These are phyloP conservation scores for Solanum peruvianum DNA, from an alignment of 257 asterid species.

Conservation along the genomic window DNA sequence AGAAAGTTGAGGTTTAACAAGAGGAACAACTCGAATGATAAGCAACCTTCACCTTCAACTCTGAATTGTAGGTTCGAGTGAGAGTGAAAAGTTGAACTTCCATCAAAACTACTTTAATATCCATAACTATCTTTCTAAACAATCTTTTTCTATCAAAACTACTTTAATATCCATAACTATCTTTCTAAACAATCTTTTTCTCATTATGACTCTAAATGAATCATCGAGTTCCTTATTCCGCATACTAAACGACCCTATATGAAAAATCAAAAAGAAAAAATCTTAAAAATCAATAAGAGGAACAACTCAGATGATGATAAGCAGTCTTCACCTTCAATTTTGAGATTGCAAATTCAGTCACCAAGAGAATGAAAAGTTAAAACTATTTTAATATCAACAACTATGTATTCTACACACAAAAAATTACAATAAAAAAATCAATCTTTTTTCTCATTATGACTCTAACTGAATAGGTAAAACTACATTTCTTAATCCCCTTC, in stretches of 20 bases:
- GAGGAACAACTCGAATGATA: neutral
- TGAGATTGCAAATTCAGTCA: neutral
- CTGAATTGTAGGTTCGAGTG: neutral
- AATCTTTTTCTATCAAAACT: neutral
- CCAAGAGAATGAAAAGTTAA: neutral
- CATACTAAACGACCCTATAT: neutral
- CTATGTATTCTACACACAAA: neutral
- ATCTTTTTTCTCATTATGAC: neutral
- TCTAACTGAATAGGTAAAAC: constrained; percentile 49
- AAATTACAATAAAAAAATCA: neutral
- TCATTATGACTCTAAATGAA: constrained; percentile 23
- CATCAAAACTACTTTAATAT: neutral
- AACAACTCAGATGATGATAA: neutral
- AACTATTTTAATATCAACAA: neutral
- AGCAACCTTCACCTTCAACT: neutral
- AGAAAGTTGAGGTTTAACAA: neutral
- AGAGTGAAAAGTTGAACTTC: neutral
- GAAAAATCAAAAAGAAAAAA: neutral
- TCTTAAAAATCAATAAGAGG: neutral
- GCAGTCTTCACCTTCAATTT: accelerated
- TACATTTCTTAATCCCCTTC: constrained; percentile 58
- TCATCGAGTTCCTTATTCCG: neutral
- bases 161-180: neutral
- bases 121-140: neutral
- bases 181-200: neutral